Base-by-base conservation (phyloP, 495 filamentous ascomycete genomes). In the Neurospora sp. region DNA sequence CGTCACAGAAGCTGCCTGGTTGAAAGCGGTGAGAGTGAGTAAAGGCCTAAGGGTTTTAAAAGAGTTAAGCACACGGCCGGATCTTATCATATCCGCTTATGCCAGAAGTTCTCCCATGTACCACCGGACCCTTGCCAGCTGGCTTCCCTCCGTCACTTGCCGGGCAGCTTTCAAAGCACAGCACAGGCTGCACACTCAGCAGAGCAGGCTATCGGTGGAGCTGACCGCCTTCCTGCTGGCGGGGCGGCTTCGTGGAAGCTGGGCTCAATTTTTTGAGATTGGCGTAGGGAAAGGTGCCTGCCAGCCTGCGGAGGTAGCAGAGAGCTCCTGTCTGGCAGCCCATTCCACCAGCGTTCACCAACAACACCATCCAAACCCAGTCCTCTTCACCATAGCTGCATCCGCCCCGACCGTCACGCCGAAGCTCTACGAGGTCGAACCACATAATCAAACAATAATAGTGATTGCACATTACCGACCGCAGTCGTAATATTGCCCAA, bases 231-330 rank as follows among this genome's bases (percentile, higher is more conserved):
- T 65, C 12, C 53, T 65, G 27, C 27, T 65, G 53, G 53, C 45
- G 39, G 73, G 72, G 74, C 74, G 74, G 72, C 14, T 65, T 65
- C 53, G 53, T 65, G 27, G 27, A 65, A 65, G 53, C 53, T 65
- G 53, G 72, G 75, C 73, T 78, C 74, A 80, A 71, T 79, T 79
- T 80, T 80, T 79, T 76, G 79, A 75, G 71, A 70, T 78, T 76
- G 73, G 73, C 70, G 75, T 69, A 73, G 73, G 45, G 70, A 77
- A 40, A 75, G 75, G 72, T 75, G 78, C 74, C 73, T 71, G 73
- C 74, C 71, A 71, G 74, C 72, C 69, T 7, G 73, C 71, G 53
- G 71, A 80, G 72, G 53, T 65, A 27, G 27, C 53, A 65, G 31
- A 65, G 53, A 65, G 53, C 53, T 65, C 53, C 53, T 65, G 53